Evolutionary conservation across 345 rosid genomes (phyloP).

Genomic region (Carallia pectinifolia): DNA sequence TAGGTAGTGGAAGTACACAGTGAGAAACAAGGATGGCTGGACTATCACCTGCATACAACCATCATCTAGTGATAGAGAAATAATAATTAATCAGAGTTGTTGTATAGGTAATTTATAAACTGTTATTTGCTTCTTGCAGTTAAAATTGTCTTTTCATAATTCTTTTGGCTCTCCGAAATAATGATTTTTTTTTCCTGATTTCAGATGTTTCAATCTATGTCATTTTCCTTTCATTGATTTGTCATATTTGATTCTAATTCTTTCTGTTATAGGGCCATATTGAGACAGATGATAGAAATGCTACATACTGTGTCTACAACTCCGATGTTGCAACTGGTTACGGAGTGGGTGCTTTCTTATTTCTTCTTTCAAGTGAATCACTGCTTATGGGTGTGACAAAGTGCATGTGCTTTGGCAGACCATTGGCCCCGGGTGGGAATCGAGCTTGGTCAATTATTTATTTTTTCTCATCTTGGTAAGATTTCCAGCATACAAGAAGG

Average conservation of each 20-base stretch:
- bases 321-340: slow-evolving; percentile 97
- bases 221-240: not conserved
- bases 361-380: slow-evolving; percentile 87
- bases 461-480: slow-evolving; percentile 83
- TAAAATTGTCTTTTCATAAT: no score
- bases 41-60: no score
- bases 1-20: no score
- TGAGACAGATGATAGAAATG: slow-evolving; percentile 40
- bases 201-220: not conserved
- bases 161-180: no score
- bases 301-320: slow-evolving; percentile 73
- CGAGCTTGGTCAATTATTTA: slow-evolving; percentile 98
- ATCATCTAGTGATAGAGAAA: no score
- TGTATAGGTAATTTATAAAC: no score
- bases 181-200: no score
- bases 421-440: slow-evolving; percentile 71
- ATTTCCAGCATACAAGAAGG: not conserved
- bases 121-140: no score
- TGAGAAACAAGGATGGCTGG: no score
- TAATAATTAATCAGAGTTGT: no score
- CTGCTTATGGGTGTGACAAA: slow-evolving; percentile 87
- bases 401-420: slow-evolving; percentile 97
- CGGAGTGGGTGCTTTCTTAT: slow-evolving; percentile 90
- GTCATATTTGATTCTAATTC: not conserved
- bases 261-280: slow-evolving; percentile 52